Conservation (phyloP, 305 asterid species). For the Fraxinus nigra region DNA sequence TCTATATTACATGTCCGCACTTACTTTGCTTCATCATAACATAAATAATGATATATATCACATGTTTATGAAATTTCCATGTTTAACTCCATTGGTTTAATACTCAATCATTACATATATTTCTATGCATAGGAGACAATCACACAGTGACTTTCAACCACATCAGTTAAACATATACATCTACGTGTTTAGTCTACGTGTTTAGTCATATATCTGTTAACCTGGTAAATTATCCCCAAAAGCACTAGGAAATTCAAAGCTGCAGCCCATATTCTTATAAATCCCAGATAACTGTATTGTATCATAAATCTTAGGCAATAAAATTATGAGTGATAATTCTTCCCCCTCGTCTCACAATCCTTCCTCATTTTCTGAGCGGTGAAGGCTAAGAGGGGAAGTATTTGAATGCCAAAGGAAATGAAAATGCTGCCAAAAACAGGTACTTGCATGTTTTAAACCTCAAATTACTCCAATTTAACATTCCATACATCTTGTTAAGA, state of each 20-base stretch:
- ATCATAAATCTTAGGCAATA: neutral
- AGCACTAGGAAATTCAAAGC: neutral
- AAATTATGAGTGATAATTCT: neutral
- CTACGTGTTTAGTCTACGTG: neutral
- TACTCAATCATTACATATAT: neutral
- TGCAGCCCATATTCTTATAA: neutral
- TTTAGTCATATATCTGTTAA: neutral
- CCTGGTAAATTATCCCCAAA: neutral
- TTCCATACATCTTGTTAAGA: conserved; percentile 2
- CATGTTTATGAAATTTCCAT: neutral
- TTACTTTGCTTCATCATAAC: conserved; percentile 7
- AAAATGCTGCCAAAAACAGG: neutral
- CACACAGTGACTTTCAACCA: neutral
- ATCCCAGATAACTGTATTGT: neutral
- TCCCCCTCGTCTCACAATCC: neutral
- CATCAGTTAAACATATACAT: neutral
- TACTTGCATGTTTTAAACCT: conserved; percentile 10
- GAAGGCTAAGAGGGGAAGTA: neutral
- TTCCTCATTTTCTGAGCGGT: neutral
- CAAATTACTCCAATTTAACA: neutral
- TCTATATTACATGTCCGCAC: neutral
- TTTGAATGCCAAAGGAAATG: conserved; percentile 10
- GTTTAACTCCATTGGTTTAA: neutral
- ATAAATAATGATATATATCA: neutral
- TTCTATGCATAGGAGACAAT: neutral